Conservation (phyloP, 345 rosid species). For the Eutrema japonicum region DNA sequence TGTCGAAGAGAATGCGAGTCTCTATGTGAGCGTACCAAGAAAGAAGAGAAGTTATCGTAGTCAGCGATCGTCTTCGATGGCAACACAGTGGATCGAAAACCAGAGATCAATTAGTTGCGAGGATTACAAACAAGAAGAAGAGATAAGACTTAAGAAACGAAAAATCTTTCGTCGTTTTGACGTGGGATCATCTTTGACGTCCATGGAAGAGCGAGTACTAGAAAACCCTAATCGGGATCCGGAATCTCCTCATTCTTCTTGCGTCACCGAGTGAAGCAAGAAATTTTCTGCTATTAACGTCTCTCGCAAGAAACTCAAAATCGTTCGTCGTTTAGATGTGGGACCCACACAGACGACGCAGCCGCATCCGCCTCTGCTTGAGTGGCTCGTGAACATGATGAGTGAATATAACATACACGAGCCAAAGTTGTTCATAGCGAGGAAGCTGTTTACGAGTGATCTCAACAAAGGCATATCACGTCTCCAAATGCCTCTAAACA, state of each 20-base stretch:
- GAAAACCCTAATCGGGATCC: neutral
- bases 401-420: slow-evolving; percentile 4
- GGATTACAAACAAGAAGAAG: no score
- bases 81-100: no score
- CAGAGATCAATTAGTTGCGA: no score
- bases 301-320: neutral
- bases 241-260: neutral
- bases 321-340: no score
- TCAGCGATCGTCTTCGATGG: no score
- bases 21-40: no score
- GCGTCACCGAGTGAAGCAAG: neutral
- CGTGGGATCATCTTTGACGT: no score
- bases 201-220: no score
- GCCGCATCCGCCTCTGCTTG: neutral
- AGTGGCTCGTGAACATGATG: slow-evolving; percentile 14
- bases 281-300: neutral
- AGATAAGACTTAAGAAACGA: no score
- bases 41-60: no score
- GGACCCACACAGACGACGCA: neutral
- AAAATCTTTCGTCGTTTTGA: no score
- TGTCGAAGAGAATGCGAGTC: no score
- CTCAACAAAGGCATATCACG: neutral
- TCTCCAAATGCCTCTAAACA: slow-evolving; percentile 12
- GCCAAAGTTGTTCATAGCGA: slow-evolving; percentile 13
- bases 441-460: neutral